These are phyloP conservation scores for Hypoxylon fuscum DNA, from an alignment of 495 filamentous ascomycete genomes.

Conservation along the genomic window DNA sequence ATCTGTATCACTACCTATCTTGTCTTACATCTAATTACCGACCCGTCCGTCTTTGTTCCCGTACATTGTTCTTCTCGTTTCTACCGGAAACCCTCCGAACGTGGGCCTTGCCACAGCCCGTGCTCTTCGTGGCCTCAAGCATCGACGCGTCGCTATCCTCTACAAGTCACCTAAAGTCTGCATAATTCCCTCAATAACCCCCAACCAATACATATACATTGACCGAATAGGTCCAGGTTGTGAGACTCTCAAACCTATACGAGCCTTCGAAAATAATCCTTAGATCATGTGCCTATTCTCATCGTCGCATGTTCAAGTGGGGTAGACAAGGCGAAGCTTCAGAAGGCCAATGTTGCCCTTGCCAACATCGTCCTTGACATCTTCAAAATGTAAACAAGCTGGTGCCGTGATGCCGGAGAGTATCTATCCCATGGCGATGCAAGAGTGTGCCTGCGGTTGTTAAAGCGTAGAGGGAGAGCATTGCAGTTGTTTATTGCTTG, in stretches of 20 bases:
- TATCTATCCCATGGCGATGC: slow-evolving; percentile 18
- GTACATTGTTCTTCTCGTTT: slow-evolving; percentile 37
- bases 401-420: slow-evolving; percentile 41
- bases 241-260: slow-evolving; percentile 69
- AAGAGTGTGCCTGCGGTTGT: slow-evolving; percentile 3
- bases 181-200: slow-evolving; percentile 53
- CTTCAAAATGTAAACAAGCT: slow-evolving; percentile 68
- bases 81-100: slow-evolving; percentile 56
- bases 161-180: slow-evolving; percentile 68
- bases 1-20: slow-evolving; percentile 17
- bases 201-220: slow-evolving; percentile 25
- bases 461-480: slow-evolving; percentile 17
- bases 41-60: background rate
- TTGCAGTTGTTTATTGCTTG: slow-evolving; percentile 24
- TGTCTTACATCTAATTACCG: slow-evolving; percentile 1
- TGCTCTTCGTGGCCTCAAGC: slow-evolving; percentile 68
- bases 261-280: slow-evolving; percentile 64
- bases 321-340: slow-evolving; percentile 46
- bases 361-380: slow-evolving; percentile 66
- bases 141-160: slow-evolving; percentile 59
- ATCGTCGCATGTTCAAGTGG: slow-evolving; percentile 60
- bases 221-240: slow-evolving; percentile 63
- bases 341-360: slow-evolving; percentile 52
- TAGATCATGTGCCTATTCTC: slow-evolving; percentile 68
- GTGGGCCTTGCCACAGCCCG: slow-evolving; percentile 62